Base-by-base conservation (phyloP, 345 rosid genomes). In the Syzygium grande region DNA sequence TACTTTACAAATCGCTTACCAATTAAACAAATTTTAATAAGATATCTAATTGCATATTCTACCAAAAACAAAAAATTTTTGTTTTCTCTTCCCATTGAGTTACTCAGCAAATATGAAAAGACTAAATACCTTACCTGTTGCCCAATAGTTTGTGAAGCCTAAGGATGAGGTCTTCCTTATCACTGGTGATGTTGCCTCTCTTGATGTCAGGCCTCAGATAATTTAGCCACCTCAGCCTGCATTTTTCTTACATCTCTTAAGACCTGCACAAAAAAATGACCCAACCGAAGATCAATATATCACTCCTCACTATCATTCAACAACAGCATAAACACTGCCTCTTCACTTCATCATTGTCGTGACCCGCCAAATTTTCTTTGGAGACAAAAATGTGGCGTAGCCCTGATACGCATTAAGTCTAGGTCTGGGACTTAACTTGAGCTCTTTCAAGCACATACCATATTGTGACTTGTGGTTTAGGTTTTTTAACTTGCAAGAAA, bases 91-190 rank as follows among this genome's bases (percentile, higher is more conserved):
- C 73, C 34, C 73, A 1, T 8, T 5, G 73, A 14, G 19, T 29
- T 61, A n/a, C 78, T 30, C 78, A 15, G 78, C 5, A 65, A 65
- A 1, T 38, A 73, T 73, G 80, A 73, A 73, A 73, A 9, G 13
- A 19, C 52, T 8, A 7, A 9, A 68, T 34, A 19, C 19, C 38
- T 11, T 4, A 89, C 92, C 92, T 87, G 91, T 91, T 91, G 49
- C 92, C 92, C 22, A 90, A 87, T 43, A 91, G 91, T 27, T 79
- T 90, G 86, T 91, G 92, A 23, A 91, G 91, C 84, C 92, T 87
- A 78, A 89, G 21, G 88, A 89, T 89, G 90, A 91, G 90, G 77
- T 91, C 91, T 77, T 90, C 89, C 68, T 91, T 91, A 9, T 91
- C 92, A 1, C 17, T 13, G 46, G 91, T 51, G 51, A 91, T 85